phyloP scores from a whole-genome alignment of 495 filamentous ascomycete species.

The Rostrohypoxylon terebratum region DNA sequence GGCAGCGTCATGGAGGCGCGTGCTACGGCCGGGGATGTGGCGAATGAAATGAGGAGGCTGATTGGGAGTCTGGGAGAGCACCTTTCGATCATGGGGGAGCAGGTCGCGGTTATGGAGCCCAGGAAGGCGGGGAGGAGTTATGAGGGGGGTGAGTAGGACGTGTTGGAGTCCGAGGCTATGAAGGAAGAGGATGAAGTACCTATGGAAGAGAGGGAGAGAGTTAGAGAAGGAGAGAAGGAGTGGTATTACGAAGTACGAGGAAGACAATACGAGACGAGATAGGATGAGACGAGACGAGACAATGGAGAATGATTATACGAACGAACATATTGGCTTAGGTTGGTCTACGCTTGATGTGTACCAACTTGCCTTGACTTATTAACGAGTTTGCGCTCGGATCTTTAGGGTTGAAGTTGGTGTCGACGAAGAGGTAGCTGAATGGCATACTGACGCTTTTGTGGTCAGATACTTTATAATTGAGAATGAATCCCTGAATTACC shows the following conservation, averaged over 20 bases:
- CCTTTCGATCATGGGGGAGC: constrained; percentile 49
- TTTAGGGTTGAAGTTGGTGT: neutral
- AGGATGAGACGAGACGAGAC: neutral
- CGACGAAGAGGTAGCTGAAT: neutral
- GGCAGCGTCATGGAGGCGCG: constrained; percentile 64
- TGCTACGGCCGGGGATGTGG: constrained; percentile 61
- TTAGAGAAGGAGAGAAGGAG: neutral
- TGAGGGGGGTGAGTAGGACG: constrained; percentile 31
- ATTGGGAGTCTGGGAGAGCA: constrained; percentile 63
- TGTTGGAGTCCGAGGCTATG: no score
- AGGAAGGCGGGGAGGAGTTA: constrained; percentile 21
- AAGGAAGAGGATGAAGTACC: neutral
- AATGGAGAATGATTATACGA: neutral
- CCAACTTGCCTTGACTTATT: neutral
- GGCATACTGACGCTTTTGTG: constrained; percentile 31
- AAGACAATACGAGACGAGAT: neutral
- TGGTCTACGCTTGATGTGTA: neutral
- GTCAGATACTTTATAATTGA: neutral
- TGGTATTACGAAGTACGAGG: neutral
- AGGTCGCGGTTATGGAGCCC: constrained; percentile 47
- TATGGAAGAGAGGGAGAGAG: no score
- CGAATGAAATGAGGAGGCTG: constrained; percentile 66
- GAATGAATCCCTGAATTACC: neutral
- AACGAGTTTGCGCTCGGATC: neutral
- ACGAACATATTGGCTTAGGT: neutral